Percentiles rank a stretch among this genome's conserved stretches.
phyloP scores from a whole-genome alignment of 2,329 filamentous ascomycete species.

The Hortaea sp. region DNA sequence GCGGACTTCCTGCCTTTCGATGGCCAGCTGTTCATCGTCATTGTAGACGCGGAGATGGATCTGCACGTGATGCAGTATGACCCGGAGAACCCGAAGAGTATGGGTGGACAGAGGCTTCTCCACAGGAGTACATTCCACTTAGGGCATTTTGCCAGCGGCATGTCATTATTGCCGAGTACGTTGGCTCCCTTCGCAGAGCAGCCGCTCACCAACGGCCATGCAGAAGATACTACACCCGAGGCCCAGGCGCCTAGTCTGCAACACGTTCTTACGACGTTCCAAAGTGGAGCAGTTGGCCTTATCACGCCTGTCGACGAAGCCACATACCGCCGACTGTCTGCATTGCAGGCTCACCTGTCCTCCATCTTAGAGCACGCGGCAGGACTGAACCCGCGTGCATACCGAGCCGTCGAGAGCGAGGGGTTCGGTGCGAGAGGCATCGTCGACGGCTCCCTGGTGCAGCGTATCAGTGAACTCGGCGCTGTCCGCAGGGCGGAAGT shows the following conservation, averaged over 20 bases:
- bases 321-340: slow-evolving; percentile 72
- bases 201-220: slow-evolving; percentile 14
- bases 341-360: slow-evolving; percentile 68
- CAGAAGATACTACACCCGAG: slow-evolving; percentile 23
- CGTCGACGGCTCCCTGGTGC: slow-evolving; percentile 68
- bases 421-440: slow-evolving; percentile 50
- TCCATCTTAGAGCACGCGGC: slow-evolving; percentile 66
- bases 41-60: slow-evolving; percentile 74
- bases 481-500: slow-evolving; percentile 63
- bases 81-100: slow-evolving; percentile 88
- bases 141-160: slow-evolving; percentile 65
- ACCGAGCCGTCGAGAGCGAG: slow-evolving; percentile 49
- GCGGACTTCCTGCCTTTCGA: slow-evolving; percentile 85
- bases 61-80: slow-evolving; percentile 88
- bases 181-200: slow-evolving; percentile 34
- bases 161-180: slow-evolving; percentile 65
- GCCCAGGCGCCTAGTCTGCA: slow-evolving; percentile 19
- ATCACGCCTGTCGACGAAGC: slow-evolving; percentile 70
- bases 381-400: slow-evolving; percentile 73
- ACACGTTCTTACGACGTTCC: slow-evolving; percentile 59
- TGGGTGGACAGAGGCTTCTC: slow-evolving; percentile 78
- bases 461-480: slow-evolving; percentile 65
- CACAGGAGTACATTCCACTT: slow-evolving; percentile 82
- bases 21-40: slow-evolving; percentile 70
- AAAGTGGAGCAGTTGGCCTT: slow-evolving; percentile 65